phyloP scores from a whole-genome alignment of 106 monocot genomes.

The Agapanthus africanus region DNA sequence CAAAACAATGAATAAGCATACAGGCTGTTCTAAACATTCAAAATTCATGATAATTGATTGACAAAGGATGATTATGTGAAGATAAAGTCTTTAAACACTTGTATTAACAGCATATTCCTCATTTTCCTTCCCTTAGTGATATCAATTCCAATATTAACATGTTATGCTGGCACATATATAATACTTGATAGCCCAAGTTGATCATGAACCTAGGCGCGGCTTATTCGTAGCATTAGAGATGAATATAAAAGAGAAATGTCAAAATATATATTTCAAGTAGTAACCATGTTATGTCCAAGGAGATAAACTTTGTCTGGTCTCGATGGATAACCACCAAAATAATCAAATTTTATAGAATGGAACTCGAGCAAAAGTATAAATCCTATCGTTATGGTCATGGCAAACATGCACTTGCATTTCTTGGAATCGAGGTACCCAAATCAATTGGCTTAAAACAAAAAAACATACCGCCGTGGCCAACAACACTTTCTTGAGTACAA shows the following conservation, averaged over 20 bases:
- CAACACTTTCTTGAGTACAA: conserved; percentile 43
- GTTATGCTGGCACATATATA: too few relatives aligned
- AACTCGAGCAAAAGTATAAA: not conserved
- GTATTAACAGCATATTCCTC: too few relatives aligned
- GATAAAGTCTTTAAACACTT: too few relatives aligned
- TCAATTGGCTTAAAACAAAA: not conserved
- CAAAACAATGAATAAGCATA: too few relatives aligned
- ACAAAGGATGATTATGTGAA: too few relatives aligned
- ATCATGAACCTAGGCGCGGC: not conserved
- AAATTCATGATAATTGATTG: too few relatives aligned
- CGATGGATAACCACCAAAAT: not conserved
- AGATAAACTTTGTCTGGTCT: not conserved
- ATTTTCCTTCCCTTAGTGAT: too few relatives aligned
- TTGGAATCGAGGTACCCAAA: not conserved
- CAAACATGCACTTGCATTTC: not conserved
- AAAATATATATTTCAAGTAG: not conserved
- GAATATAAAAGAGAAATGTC: not conserved
- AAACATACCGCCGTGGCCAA: conserved; percentile 2
- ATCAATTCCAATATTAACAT: too few relatives aligned
- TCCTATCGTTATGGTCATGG: not conserved
- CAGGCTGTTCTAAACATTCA: too few relatives aligned
- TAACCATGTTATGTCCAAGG: not conserved
- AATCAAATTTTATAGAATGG: not conserved
- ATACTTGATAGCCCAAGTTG: too few relatives aligned
- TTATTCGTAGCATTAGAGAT: too few relatives aligned